Base-by-base conservation (phyloP, 2,329 filamentous ascomycete species). In the Aspergillus intermedius region DNA sequence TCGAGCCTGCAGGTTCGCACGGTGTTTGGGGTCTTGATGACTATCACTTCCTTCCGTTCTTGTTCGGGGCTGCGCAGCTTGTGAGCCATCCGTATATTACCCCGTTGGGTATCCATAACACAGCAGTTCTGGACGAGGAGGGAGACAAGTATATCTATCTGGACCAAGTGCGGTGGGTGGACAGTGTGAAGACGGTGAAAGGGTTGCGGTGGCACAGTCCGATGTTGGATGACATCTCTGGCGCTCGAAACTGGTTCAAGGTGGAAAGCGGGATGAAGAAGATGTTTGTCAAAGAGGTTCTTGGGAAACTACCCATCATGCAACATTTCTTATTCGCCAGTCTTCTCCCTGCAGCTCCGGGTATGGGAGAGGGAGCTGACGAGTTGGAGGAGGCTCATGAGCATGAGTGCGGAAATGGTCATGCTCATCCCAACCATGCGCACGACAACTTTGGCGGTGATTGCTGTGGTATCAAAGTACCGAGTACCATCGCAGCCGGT, bases 11-110 rank as follows among this genome's bases (percentile, higher is more conserved):
- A 0, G 93, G 93, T 12, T 96, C 91, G 1, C 93, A 98, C 66
- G 93, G 93, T 37, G 93, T 98, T 21, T 98, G 93, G 93, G 93
- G 93, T 15, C 75, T 98, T 1, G 93, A 98, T 62, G 93, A 98
- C 68, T 96, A 98, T 71, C 91, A 94, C 58, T 98, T 98, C 71
- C 74, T 96, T 1, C 93, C 94, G 0, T 98, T 97, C 66, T 80
- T 98, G 10, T 94, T 97, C 55, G 93, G 93, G 17, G 90, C 93
- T 32, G 86, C 90, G 21, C 94, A 98, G 70, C 79, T 96, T 15
- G 76, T 93, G 13, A 82, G 88, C 54, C 93, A 98, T 65, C 86
- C 76, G 39, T 95, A 79, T 67, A 87, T 87, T 66, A 95, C 80
- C 25, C 88, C 81, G 42, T 79, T 82, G 62, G 86, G 77, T 21